phyloP scores from a whole-genome alignment of 306 rosid genomes.

The Cicer judaicum region DNA sequence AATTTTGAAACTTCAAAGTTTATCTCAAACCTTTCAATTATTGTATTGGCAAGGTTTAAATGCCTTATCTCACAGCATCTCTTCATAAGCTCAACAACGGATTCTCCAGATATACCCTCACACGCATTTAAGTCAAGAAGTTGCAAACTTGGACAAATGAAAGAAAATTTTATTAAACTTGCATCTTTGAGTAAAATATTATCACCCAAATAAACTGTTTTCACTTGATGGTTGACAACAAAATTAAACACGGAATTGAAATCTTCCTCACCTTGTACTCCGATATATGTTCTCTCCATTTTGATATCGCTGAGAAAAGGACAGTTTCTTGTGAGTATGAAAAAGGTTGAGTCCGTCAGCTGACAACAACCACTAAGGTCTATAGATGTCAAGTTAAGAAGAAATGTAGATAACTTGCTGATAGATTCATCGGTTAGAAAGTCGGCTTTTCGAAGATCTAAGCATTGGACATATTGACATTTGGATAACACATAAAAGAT shows the following conservation, averaged over 20 bases:
- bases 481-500: conserved; percentile 53
- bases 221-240: conserved; percentile 50
- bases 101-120: conserved; percentile 50
- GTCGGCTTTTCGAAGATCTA: conserved; percentile 56
- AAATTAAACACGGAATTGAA: conserved; percentile 11
- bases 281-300: conserved; percentile 63
- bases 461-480: conserved; percentile 54
- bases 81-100: conserved; percentile 53
- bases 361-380: conserved; percentile 56
- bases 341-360: conserved; percentile 62
- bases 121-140: conserved; percentile 62
- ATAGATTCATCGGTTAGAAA: conserved; percentile 63
- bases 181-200: conserved; percentile 46
- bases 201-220: conserved; percentile 52
- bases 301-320: conserved; percentile 54
- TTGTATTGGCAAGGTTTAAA: conserved; percentile 47
- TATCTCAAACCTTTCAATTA: conserved; percentile 40
- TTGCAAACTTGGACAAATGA: conserved; percentile 57
- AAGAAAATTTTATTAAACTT: conserved; percentile 47
- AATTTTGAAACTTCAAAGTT: conserved; percentile 57
- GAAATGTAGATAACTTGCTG: conserved; percentile 55
- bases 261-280: conserved; percentile 42
- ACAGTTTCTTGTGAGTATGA: conserved; percentile 62
- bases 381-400: conserved; percentile 55
- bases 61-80: conserved; percentile 59